phyloP scores from a whole-genome alignment of 2,329 filamentous ascomycete species.

The Dactylellina parvicollis region DNA sequence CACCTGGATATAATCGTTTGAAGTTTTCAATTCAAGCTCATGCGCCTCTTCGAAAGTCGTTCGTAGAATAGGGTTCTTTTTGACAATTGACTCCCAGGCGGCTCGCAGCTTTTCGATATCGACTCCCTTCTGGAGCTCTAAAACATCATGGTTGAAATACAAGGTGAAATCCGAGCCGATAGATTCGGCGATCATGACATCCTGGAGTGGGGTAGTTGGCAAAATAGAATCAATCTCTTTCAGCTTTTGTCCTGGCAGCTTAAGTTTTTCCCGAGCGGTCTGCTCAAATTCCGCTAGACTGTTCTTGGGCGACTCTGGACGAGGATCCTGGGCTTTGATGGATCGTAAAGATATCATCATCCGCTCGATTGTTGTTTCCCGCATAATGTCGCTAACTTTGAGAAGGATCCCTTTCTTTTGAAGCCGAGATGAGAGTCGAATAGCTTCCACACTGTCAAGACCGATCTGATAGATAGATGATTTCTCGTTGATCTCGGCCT shows the following conservation, averaged over 20 bases:
- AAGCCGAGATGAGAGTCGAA: conserved; percentile 80
- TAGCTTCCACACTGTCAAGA: conserved; percentile 89
- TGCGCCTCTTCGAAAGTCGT: conserved; percentile 70
- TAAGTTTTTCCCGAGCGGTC: conserved; percentile 34
- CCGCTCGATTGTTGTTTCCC: conserved; percentile 72
- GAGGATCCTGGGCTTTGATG: neutral
- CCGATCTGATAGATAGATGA: conserved; percentile 82
- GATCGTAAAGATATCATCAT: conserved; percentile 64
- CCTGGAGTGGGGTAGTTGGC: conserved; percentile 83
- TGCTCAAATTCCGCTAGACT: conserved; percentile 52
- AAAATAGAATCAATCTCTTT: conserved; percentile 69
- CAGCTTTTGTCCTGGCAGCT: neutral
- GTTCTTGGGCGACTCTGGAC: neutral
- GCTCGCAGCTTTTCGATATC: conserved; percentile 68
- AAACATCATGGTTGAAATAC: conserved; percentile 87
- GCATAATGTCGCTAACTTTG: conserved; percentile 80
- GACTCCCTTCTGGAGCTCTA: conserved; percentile 69
- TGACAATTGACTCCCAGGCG: conserved; percentile 72
- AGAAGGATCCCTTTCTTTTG: conserved; percentile 70
- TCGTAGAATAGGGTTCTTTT: conserved; percentile 75
- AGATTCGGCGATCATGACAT: conserved; percentile 87
- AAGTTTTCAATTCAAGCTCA: conserved; percentile 66
- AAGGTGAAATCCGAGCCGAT: conserved; percentile 74
- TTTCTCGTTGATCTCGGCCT: conserved; percentile 66
- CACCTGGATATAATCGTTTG: conserved; percentile 69